Conservation (phyloP, 192 early-diverging fungal genomes). For the Entomortierella beljakovae region DNA sequence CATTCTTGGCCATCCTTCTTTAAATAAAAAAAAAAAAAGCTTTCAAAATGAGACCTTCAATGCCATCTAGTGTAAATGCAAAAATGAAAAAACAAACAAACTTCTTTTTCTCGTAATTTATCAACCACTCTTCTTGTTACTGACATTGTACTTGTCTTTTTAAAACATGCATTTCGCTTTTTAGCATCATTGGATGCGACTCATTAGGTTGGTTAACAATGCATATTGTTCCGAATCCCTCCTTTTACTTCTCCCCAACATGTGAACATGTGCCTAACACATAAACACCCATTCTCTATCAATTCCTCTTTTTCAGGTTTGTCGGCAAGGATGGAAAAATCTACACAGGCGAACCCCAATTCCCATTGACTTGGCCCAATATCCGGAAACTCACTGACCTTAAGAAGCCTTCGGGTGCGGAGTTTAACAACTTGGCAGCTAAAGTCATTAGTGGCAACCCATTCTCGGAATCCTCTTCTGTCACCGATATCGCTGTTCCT, state of each 20-base stretch:
- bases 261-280: not conserved
- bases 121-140: too few species aligned
- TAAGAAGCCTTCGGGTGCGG: not conserved
- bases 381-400: not conserved
- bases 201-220: conserved; percentile 44
- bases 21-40: too few species aligned
- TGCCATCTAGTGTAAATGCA: conserved; percentile 4
- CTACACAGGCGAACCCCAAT: conserved; percentile 59
- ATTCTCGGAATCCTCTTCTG: conserved; percentile 31
- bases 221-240: not conserved
- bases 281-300: not conserved
- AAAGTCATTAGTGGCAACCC: conserved; percentile 61
- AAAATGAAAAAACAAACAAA: not conserved
- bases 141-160: too few species aligned
- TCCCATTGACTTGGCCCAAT: conserved; percentile 26
- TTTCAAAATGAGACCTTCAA: not conserved
- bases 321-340: conserved; percentile 58
- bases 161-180: not conserved
- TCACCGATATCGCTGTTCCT: conserved; percentile 52
- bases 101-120: not conserved
- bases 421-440: conserved; percentile 36
- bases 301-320: conserved; percentile 46
- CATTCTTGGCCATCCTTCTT: conserved; percentile 1
- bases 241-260: not conserved
- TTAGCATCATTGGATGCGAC: conserved; percentile 51